Conservation (phyloP, 768 basidiomycete genomes). For the Dentipellis sp. region DNA sequence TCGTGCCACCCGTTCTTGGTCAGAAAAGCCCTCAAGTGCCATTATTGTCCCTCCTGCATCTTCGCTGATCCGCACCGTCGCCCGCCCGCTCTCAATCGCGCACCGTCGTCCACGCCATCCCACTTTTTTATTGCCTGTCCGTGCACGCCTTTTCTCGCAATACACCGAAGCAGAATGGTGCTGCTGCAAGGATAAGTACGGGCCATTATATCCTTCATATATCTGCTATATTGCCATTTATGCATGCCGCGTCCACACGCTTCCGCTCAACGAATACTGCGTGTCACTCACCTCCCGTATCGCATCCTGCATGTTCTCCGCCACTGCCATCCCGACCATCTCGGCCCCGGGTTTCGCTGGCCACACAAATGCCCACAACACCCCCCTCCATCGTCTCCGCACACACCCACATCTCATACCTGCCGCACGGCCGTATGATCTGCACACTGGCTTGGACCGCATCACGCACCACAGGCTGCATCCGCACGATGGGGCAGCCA, state of each 20-base stretch:
- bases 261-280: conserved; percentile 40
- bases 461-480: background rate
- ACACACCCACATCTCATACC: conserved; percentile 29
- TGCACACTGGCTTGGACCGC: background rate
- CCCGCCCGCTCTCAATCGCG: too few relatives aligned
- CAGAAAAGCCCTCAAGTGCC: too few relatives aligned
- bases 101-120: too few relatives aligned
- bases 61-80: too few relatives aligned
- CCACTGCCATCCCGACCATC: conserved; percentile 33
- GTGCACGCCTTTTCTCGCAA: too few relatives aligned
- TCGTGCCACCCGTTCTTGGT: too few relatives aligned
- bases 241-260: conserved; percentile 43
- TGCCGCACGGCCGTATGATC: background rate
- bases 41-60: too few relatives aligned
- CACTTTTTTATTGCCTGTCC: too few relatives aligned
- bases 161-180: too few relatives aligned
- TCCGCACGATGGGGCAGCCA: background rate
- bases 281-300: conserved; percentile 46
- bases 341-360: conserved; percentile 37
- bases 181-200: too few relatives aligned
- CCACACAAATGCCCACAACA: conserved; percentile 40
- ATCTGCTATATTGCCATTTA: too few relatives aligned
- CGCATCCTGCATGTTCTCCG: conserved; percentile 45
- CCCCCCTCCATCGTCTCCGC: conserved; percentile 30
- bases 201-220: too few relatives aligned